phyloP scores from a whole-genome alignment of 2,329 filamentous ascomycete species.

The Pseudodiploospora longispora region DNA sequence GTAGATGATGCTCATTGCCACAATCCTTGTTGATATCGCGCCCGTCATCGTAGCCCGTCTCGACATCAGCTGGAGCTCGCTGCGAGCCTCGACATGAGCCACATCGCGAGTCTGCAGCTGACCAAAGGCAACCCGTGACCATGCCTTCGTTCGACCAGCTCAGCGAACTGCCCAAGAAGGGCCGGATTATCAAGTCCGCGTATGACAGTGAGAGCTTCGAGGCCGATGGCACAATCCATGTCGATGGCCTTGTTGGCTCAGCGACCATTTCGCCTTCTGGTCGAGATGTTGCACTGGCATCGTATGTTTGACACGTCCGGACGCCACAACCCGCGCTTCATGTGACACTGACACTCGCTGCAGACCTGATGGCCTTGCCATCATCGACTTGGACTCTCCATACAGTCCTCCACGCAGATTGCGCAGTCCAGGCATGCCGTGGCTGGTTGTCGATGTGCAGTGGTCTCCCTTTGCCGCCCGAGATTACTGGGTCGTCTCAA shows the following conservation, averaged over 20 bases:
- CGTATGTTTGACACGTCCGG: conserved; percentile 35
- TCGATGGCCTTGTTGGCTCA: conserved; percentile 75
- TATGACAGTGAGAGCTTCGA: conserved; percentile 86
- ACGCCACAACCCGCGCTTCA: neutral
- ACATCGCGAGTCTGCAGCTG: conserved; percentile 12
- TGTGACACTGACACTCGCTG: neutral
- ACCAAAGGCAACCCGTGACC: conserved; percentile 12
- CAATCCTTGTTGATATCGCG: neutral
- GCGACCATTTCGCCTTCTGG: conserved; percentile 90
- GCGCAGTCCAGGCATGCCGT: conserved; percentile 74
- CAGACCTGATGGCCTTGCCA: conserved; percentile 75
- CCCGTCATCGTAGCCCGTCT: neutral
- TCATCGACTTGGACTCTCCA: conserved; percentile 85
- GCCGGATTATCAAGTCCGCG: conserved; percentile 56
- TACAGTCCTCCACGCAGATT: conserved; percentile 81
- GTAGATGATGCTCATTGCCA: neutral
- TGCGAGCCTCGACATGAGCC: conserved; percentile 12
- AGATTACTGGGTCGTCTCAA: conserved; percentile 90
- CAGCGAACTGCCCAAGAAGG: conserved; percentile 42
- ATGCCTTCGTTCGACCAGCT: conserved; percentile 44
- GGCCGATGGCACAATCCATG: conserved; percentile 72
- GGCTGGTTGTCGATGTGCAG: conserved; percentile 92
- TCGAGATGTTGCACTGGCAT: conserved; percentile 82
- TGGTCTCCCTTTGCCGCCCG: conserved; percentile 90
- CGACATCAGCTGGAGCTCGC: neutral